These are phyloP conservation scores for Mortierella sp. DNA, from an alignment of 371 early-diverging fungal genomes.

Conservation along the genomic window DNA sequence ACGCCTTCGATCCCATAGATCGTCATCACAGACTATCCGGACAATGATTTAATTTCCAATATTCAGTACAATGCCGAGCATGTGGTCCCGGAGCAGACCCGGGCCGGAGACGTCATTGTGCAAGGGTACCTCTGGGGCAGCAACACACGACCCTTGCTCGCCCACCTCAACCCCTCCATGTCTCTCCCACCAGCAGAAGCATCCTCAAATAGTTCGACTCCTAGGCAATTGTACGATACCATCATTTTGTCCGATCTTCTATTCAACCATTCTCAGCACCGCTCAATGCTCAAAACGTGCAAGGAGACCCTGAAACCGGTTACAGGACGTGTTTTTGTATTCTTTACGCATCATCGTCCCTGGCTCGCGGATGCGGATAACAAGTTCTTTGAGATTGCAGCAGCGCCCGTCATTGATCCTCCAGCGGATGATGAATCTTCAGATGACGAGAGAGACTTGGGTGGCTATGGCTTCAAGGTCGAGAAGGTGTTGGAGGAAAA, in stretches of 20 bases:
- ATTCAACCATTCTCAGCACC: slow-evolving; percentile 91
- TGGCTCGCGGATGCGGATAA: slow-evolving; percentile 82
- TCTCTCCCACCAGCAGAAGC: slow-evolving; percentile 5
- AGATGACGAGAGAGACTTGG: slow-evolving; percentile 62
- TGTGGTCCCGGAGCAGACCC: slow-evolving; percentile 48
- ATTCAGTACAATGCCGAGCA: slow-evolving; percentile 75
- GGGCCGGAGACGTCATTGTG: slow-evolving; percentile 44
- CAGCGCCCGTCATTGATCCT: slow-evolving; percentile 59
- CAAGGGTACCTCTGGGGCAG: slow-evolving; percentile 92
- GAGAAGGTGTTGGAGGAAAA: slow-evolving; percentile 76
- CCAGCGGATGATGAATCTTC: slow-evolving; percentile 44
- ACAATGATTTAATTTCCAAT: slow-evolving; percentile 81
- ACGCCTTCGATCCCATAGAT: slow-evolving; percentile 54
- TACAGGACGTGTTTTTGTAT: slow-evolving; percentile 72
- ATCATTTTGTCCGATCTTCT: slow-evolving; percentile 91
- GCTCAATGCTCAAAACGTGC: slow-evolving; percentile 75
- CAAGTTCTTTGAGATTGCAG: slow-evolving; percentile 83
- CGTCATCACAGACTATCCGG: slow-evolving; percentile 93
- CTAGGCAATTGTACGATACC: slow-evolving; percentile 71
- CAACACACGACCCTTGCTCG: slow-evolving; percentile 65
- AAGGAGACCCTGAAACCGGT: slow-evolving; percentile 67
- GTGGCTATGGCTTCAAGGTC: slow-evolving; percentile 77
- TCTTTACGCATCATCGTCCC: slow-evolving; percentile 78
- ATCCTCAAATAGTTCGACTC: neutral
- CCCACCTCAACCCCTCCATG: slow-evolving; percentile 44